Conservation (phyloP, 2,329 filamentous ascomycete genomes). For the Curvularia verruculosa region DNA sequence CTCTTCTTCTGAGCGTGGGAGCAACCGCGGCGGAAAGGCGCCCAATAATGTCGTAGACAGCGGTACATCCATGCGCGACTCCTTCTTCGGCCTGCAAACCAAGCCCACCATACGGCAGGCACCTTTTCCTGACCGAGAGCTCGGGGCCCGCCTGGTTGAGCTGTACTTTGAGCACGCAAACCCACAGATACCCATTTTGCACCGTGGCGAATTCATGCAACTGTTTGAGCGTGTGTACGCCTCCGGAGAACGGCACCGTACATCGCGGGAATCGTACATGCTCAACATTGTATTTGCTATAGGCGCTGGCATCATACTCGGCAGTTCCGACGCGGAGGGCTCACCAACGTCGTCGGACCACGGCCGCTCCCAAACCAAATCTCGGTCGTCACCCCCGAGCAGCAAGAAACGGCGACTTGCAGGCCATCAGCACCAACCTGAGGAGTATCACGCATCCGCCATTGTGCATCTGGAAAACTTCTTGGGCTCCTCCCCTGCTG, state of each 20-base stretch:
- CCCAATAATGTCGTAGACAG: constrained; percentile 57
- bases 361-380: constrained; percentile 36
- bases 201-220: constrained; percentile 86
- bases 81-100: constrained; percentile 95
- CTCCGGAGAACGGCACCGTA: constrained; percentile 68
- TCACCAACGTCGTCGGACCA: constrained; percentile 42
- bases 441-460: constrained; percentile 94
- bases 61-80: constrained; percentile 87
- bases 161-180: constrained; percentile 97
- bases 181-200: constrained; percentile 91
- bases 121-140: constrained; percentile 77
- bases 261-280: constrained; percentile 85
- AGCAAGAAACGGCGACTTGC: constrained; percentile 50
- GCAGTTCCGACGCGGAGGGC: constrained; percentile 48
- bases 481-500: constrained; percentile 67
- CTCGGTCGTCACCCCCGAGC: constrained; percentile 40
- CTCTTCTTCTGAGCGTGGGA: constrained; percentile 65
- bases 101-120: constrained; percentile 86
- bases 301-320: constrained; percentile 89
- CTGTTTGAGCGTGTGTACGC: constrained; percentile 84
- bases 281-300: constrained; percentile 98
- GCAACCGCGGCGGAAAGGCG: constrained; percentile 63
- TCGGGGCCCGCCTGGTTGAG: constrained; percentile 74
- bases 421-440: constrained; percentile 74
- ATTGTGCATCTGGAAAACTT: constrained; percentile 91